Conservation (phyloP, 768 basidiomycete species). For the Russula griseocarnosa region DNA sequence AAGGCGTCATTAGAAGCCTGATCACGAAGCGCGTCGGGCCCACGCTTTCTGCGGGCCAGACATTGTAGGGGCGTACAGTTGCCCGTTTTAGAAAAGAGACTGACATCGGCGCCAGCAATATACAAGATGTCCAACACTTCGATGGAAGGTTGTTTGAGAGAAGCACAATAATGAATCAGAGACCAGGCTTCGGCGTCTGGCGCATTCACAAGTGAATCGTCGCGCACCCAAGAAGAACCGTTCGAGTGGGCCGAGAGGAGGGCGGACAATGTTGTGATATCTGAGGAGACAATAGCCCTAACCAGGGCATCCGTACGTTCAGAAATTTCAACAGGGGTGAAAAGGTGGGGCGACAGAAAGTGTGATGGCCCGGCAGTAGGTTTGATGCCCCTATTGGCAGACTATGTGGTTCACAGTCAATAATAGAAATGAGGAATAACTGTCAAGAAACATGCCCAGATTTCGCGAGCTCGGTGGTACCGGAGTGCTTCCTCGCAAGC, state of each 20-base stretch:
- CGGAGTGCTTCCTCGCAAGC: slow-evolving; percentile 65
- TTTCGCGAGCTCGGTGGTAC: slow-evolving; percentile 55
- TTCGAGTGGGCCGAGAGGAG: slow-evolving; percentile 48
- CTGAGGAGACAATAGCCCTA: slow-evolving; percentile 48
- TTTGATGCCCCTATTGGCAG: slow-evolving; percentile 37
- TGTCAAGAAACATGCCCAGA: slow-evolving; percentile 42
- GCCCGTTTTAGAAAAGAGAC: slow-evolving; percentile 47
- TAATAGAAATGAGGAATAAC: background rate
- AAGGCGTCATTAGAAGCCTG: slow-evolving; percentile 30
- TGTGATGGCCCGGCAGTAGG: slow-evolving; percentile 28
- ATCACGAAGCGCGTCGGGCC: slow-evolving; percentile 26
- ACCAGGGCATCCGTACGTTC: slow-evolving; percentile 51
- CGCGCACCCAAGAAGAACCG: slow-evolving; percentile 29
- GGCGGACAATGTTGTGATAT: slow-evolving; percentile 50
- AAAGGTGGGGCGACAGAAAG: slow-evolving; percentile 30
- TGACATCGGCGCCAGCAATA: slow-evolving; percentile 69
- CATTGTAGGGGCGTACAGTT: slow-evolving; percentile 29
- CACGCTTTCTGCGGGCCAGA: slow-evolving; percentile 28
- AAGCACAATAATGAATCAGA: slow-evolving; percentile 65
- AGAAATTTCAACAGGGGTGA: slow-evolving; percentile 42
- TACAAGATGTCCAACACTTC: slow-evolving; percentile 67
- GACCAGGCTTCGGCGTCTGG: slow-evolving; percentile 70
- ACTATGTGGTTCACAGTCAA: slow-evolving; percentile 2
- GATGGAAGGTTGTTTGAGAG: slow-evolving; percentile 50
- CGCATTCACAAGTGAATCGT: slow-evolving; percentile 58